Evolutionary conservation across 805 yeast genomes (phyloP), one percentile per base, ranked within the genome.

Genomic region (Myxozyma vanderwaltii): DNA sequence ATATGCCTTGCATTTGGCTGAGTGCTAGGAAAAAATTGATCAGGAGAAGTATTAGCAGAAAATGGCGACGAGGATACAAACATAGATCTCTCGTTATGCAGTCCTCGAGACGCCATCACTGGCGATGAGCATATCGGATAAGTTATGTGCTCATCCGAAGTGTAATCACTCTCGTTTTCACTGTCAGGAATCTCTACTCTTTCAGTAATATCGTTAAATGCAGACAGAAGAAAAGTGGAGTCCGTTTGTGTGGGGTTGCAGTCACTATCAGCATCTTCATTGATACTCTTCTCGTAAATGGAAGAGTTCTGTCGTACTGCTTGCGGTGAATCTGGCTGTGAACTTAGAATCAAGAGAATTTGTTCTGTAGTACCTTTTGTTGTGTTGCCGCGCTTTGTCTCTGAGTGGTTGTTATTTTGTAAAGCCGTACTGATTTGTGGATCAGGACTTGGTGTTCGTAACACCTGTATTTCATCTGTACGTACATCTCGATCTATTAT

Each of bases 111-210:
- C 21, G 21, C 4, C 15, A 15, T 38, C 21, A 17, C 6, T 17
- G 41, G 41, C 4, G 21, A 33, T 23, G n/a, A 33, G 4, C 8
- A 12, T 43, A 19, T 27, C 3, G 43, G 33, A 31, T 24, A 12
- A 13, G 17, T 15, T n/a, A 26, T 38, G 24, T 27, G 29, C n/a
- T 54, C 44, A 23, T 43, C 47, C 15, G 31, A 21, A 6, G n/a
- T 6, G 51, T 45, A 27, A 7, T 15, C 23, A 8, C 43, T 29
- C 31, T 56, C 60, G 47, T 24, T 27, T 35, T 56, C 60, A 31
- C 60, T 51, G 24, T 56, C 60, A 21, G 58, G 35, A 23, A 54
- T 40, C 13, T 41, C 54, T 29, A 29, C 7, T 38, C 6, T 7
- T 17, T 6, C 21, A 8, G 15, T 38, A 17, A 17, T 38, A 8